phyloP scores from a whole-genome alignment of 1,284 basidiomycete species.

The Sphagnurus paluster region DNA sequence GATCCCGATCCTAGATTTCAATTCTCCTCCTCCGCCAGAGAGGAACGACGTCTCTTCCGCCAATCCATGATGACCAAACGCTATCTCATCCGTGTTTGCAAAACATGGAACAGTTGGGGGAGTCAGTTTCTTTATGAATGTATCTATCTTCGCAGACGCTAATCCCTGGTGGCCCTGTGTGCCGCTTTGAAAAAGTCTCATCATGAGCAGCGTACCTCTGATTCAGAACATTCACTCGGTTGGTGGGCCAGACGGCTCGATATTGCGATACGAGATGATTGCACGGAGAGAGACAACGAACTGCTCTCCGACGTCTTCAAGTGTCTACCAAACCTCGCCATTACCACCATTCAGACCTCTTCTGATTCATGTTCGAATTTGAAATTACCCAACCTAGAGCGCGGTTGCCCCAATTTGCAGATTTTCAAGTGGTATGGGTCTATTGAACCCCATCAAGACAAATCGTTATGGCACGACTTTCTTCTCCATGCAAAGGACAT shows the following conservation, averaged over 20 bases:
- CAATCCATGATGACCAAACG: conserved; percentile 30
- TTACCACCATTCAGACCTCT: conserved; percentile 10
- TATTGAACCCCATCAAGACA: background rate
- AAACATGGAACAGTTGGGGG: conserved; percentile 35
- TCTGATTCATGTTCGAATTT: background rate
- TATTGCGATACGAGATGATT: conserved; percentile 29
- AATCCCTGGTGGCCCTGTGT: conserved; percentile 27
- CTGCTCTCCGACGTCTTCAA: conserved; percentile 23
- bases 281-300: background rate
- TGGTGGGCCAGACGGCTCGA: conserved; percentile 34
- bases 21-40: conserved; percentile 5
- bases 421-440: conserved; percentile 16
- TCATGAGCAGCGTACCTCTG: conserved; percentile 4
- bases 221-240: conserved; percentile 22
- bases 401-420: conserved; percentile 12
- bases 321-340: conserved; percentile 27
- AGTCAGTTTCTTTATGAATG: conserved; percentile 29
- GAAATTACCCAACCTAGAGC: conserved; percentile 14
- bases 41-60: conserved; percentile 15
- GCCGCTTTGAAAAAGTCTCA: conserved; percentile 20
- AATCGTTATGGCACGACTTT: conserved; percentile 14
- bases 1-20: conserved; percentile 20
- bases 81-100: conserved; percentile 38
- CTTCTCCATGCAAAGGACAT: conserved; percentile 12
- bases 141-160: conserved; percentile 26